A percentile compares a stretch with the other conserved stretches of the same genome.
These are phyloP conservation scores for Aureobasidium subglaciale DNA, from an alignment of 2,329 filamentous ascomycete genomes.

Conservation along the genomic window DNA sequence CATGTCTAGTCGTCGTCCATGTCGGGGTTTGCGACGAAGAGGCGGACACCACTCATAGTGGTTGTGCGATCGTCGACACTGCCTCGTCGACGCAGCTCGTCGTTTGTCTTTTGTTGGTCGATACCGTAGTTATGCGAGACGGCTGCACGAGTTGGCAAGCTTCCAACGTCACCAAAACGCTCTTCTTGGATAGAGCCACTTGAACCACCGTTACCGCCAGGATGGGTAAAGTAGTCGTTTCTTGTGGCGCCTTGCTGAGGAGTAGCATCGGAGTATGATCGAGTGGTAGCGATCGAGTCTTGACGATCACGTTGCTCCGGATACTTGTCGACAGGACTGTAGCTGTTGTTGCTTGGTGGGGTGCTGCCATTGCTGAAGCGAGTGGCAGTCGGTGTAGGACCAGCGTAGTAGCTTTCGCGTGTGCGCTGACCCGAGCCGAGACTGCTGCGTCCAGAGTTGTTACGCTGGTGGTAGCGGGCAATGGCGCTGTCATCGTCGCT, in stretches of 20 bases:
- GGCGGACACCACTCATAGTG: slow-evolving; percentile 60
- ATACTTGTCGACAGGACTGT: slow-evolving; percentile 28
- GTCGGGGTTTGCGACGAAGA: slow-evolving; percentile 85
- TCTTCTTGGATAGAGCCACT: slow-evolving; percentile 36
- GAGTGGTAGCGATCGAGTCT: slow-evolving; percentile 4
- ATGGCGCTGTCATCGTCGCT: slow-evolving; percentile 62
- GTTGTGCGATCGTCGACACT: slow-evolving; percentile 78
- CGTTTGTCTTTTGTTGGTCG: slow-evolving; percentile 48
- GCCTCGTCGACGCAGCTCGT: slow-evolving; percentile 67
- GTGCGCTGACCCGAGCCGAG: slow-evolving; percentile 36
- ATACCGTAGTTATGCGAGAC: slow-evolving; percentile 27
- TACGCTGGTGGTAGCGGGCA: slow-evolving; percentile 56
- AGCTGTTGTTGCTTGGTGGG: slow-evolving; percentile 39
- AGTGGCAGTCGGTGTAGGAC: slow-evolving; percentile 16
- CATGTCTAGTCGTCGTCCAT: slow-evolving; percentile 25
- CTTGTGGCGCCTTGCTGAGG: slow-evolving; percentile 30
- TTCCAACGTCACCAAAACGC: slow-evolving; percentile 48
- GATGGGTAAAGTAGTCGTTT: slow-evolving; percentile 37
- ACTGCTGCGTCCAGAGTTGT: slow-evolving; percentile 67
- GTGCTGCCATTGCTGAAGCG: slow-evolving; percentile 46
- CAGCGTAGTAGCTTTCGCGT: slow-evolving; percentile 30
- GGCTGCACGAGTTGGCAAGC: slow-evolving; percentile 32
- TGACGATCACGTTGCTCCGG: slow-evolving; percentile 7
- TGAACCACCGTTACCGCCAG: slow-evolving; percentile 35
- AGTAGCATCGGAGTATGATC: slow-evolving; percentile 35